Evolutionary conservation across 1,139 yeast genomes (phyloP).

Genomic region (Blastobotrys petasosporus): DNA sequence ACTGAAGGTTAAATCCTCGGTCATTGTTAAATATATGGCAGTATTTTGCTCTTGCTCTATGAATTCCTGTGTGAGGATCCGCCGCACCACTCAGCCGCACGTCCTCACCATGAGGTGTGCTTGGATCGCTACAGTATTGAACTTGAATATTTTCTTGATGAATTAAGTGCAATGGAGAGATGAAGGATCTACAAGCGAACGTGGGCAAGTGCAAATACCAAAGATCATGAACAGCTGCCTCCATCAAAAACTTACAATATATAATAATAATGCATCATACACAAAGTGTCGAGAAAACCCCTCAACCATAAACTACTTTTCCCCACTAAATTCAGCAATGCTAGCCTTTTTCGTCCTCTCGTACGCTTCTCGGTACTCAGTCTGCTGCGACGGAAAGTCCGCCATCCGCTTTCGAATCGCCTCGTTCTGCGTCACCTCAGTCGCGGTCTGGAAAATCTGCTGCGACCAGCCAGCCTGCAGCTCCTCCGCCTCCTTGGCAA

Average conservation of each 20-base stretch:
- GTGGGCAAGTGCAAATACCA: no score
- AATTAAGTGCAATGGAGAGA: no score
- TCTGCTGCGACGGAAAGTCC: slow-evolving; percentile 44
- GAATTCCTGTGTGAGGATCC: no score
- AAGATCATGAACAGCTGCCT: no score
- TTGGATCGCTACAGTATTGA: no score
- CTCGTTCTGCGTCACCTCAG: slow-evolving; percentile 87
- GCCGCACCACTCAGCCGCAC: no score
- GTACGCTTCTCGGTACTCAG: slow-evolving; percentile 24
- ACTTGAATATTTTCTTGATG: no score
- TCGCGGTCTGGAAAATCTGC: slow-evolving; percentile 68
- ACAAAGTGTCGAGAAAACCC: slow-evolving; percentile 25
- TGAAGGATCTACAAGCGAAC: no score
- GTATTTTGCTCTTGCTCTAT: no score
- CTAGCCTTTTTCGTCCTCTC: slow-evolving; percentile 18
- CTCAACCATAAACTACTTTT: slow-evolving; percentile 9
- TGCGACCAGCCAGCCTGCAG: slow-evolving; percentile 78
- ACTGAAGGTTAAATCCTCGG: no score
- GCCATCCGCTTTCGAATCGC: slow-evolving; percentile 76
- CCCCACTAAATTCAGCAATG: slow-evolving; percentile 2
- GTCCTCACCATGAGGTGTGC: no score
- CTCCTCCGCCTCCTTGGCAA: slow-evolving; percentile 69
- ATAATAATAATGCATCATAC: neutral
- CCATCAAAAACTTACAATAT: neutral
- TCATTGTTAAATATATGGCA: no score